These are phyloP conservation scores for Saccharomycopsis amapae DNA, from an alignment of 805 yeast genomes.

Conservation along the genomic window DNA sequence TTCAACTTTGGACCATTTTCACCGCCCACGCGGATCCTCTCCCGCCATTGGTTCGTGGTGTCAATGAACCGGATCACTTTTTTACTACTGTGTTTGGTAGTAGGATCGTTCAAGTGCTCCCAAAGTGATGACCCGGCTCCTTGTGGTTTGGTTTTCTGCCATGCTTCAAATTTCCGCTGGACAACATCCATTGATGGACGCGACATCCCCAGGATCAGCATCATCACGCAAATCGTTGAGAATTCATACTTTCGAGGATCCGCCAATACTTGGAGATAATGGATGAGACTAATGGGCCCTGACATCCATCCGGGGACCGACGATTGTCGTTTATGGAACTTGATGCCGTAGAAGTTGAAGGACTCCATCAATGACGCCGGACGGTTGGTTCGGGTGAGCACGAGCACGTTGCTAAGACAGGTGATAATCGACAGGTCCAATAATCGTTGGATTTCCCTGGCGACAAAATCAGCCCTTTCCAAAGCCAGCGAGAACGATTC, in stretches of 20 bases:
- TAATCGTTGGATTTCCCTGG: conserved; percentile 38
- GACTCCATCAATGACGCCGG: conserved; percentile 38
- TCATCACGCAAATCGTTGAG: conserved; percentile 26
- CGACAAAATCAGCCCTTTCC: conserved; percentile 39
- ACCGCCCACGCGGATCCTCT: neutral
- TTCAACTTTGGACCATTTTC: neutral
- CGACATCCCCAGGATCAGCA: conserved; percentile 20
- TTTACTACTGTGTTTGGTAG: conserved; percentile 13
- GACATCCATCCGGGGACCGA: conserved; percentile 47
- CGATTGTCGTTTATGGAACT: conserved; percentile 36
- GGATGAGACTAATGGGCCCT: conserved; percentile 39
- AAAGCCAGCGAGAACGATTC: conserved; percentile 17
- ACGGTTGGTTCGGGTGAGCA: conserved; percentile 49
- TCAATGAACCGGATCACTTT: conserved; percentile 27
- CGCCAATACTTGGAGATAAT: conserved; percentile 38
- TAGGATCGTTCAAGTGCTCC: neutral
- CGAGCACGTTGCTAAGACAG: conserved; percentile 42
- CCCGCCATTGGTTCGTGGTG: conserved; percentile 22
- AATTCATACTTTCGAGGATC: conserved; percentile 28
- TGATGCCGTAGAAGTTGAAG: conserved; percentile 36
- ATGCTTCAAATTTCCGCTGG: too few species aligned
- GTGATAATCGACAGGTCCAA: conserved; percentile 36
- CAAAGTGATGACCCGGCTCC: neutral
- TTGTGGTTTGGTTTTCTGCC: neutral
- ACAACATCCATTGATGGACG: neutral